Evolutionary conservation across 768 basidiomycete genomes (phyloP), one percentile per base, ranked within the genome.

Genomic region (Galerina marginata): DNA sequence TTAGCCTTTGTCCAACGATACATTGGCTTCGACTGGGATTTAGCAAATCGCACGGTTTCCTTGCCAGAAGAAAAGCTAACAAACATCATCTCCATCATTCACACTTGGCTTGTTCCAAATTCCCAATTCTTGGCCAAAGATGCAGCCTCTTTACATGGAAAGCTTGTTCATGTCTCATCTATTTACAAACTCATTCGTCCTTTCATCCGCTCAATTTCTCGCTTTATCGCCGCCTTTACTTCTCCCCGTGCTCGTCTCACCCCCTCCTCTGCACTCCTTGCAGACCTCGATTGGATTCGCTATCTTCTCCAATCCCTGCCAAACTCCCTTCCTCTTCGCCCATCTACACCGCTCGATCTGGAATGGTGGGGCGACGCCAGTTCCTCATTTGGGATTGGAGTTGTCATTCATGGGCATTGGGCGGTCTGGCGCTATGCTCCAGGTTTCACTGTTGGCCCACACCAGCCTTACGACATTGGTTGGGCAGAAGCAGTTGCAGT

Each of bases 351-450:
- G 0, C 14, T 44, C 4, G 67, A 72, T 53, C 29, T 67, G 2
- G 61, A 51, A 2, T 61, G 77, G 29, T 79, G 59, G 56, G 76
- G 75, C 5, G 78, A 80, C 47, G 76, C 77, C 0, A 77, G 74
- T 4, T 77, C 79, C 0, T 70, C 69, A 0, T 80, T 72, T 67
- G 79, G 80, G 2, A 75, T 82, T 25, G 79, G 80, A 0, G 46
- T 80, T 6, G 48, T 73, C 2, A 44, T 76, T 6, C 61, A 63
- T 0, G 54, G 61, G 0, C 37, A 54, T 7, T 82, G 77, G 77
- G 71, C 64, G 3, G 69, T 72, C 0, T 79, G 71, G 70, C 44
- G 43, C 11, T 65, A 73, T 0, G 4, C 2, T 1, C 38, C 43
- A 1, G 66, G 58, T 1, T 70, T 71, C 65, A 48, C 67, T 14